Evolutionary conservation across 306 rosid genomes (phyloP), one percentile per base, ranked within the genome.

Genomic region (Acacia confusa): DNA sequence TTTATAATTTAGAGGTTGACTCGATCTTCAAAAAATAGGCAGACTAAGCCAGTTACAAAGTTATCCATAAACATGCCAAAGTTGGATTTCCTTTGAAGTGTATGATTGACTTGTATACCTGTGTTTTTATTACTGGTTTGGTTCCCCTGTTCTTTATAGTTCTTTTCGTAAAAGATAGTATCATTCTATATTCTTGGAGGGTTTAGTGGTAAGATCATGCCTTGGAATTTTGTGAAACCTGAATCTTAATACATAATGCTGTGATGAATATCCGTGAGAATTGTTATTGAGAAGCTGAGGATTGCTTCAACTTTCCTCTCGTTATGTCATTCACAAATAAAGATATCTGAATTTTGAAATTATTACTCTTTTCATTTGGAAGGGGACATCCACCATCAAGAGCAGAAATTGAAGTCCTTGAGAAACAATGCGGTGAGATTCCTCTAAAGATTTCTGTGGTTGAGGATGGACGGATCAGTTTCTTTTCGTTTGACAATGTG

Each of bases 341-440:
- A 17, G 3, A 28, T 74, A 17, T 52, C 64, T 57, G 64, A 57
- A 13, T 73, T 60, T 68, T 82, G 16, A 64, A 82, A 48, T 75
- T 30, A 74, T 70, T 75, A n/a, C 30, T 81, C 28, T 85, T 30
- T 80, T 76, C 77, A 47, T 84, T 66, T 82, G 69, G 67, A 55
- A 95, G 99, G 91, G 89, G 86, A 11, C 67, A 80, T 80, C 95
- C 88, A 22, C 97, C 95, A 70, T 84, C 91, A 55, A 86, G 66
- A 80, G 79, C 80, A 76, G 89, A 91, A 68, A 79, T 91, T 19
- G 89, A 93, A 84, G 82, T 79, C 50, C 88, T 91, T 38, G 89
- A 88, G 78, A 88, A 79, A 80, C 87, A 79, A 74, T 90, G 91
- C 20, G 77, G 82, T 79, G 88, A 84, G 71, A 72, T 93, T 88